phyloP scores from a whole-genome alignment of 2,329 filamentous ascomycete species.

The Arthrobotrys conoides region DNA sequence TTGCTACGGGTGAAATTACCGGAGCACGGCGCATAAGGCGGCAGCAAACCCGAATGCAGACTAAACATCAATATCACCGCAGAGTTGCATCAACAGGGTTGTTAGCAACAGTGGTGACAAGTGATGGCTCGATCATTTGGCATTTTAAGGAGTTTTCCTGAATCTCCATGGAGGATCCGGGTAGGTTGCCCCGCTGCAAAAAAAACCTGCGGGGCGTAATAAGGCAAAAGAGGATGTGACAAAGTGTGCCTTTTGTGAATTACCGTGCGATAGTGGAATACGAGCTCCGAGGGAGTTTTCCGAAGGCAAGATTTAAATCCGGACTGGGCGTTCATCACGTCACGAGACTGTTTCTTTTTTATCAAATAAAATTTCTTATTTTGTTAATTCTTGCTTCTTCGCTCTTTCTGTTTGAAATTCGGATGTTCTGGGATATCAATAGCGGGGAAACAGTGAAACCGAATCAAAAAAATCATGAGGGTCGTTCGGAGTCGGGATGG shows the following conservation, averaged over 20 bases:
- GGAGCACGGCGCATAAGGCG: slow-evolving; percentile 52
- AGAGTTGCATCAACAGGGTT: slow-evolving; percentile 54
- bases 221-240: slow-evolving; percentile 8
- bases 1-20: slow-evolving; percentile 45
- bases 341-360: slow-evolving; percentile 40
- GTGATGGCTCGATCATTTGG: slow-evolving; percentile 54
- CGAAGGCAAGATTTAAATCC: slow-evolving; percentile 26
- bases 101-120: slow-evolving; percentile 53
- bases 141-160: slow-evolving; percentile 59
- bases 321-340: slow-evolving; percentile 24
- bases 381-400: slow-evolving; percentile 10
- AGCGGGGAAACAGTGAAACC: slow-evolving; percentile 32
- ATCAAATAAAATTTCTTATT: slow-evolving; percentile 16
- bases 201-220: not conserved
- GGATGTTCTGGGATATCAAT: slow-evolving; percentile 12
- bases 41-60: slow-evolving; percentile 32
- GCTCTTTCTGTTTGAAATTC: slow-evolving; percentile 18
- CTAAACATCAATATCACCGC: slow-evolving; percentile 42
- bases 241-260: slow-evolving; percentile 24
- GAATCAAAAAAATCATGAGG: not conserved
- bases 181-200: too few species aligned
- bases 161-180: not conserved
- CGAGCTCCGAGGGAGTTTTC: slow-evolving; percentile 30
- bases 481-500: slow-evolving; percentile 15
- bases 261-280: slow-evolving; percentile 41